Base-by-base conservation (phyloP, 805 yeast species). In the Saccharomycopsis selenospora region DNA sequence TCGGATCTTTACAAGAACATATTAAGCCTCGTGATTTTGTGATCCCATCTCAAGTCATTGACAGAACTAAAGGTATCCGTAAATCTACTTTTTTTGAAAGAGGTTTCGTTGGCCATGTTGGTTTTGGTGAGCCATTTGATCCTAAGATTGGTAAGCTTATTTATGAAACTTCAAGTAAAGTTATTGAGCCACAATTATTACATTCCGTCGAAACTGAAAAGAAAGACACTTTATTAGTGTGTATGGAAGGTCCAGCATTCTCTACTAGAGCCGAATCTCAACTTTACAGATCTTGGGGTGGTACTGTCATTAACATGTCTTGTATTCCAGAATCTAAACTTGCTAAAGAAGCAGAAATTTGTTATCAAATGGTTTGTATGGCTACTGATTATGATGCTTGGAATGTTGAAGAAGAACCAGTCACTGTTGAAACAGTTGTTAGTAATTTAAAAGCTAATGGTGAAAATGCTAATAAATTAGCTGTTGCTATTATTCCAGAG, bases 161-260 rank as follows among this genome's bases (percentile, higher is more conserved):
- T 48, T 71, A 77, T 46, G 77, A 84, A 50, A 77, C 75, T 44
- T 66, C 67, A 47, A 54, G 65, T 14, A 62, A 59, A 25, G 70
- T 70, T 25, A 66, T 79, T 64, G 66, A 65, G 42, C 54, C 54
- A 29, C 54, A 48, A 33, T 29, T 26, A 14, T 67, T 90, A 66
- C 95, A 85, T 67, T 71, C 87, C 46, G 82, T 79, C 64, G 68
- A 64, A 47, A 69, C 87, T 45, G 82, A 79, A 56, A 77, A 77
- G 48, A 80, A 77, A 50, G 97, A 91, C 60, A 68, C 85, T 50
- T 85, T 95, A 4, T 79, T 93, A 36, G 76, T 93, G 54, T 93
- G 99, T 66, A 93, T 93, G 99, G 99, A 91, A 68, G 99, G 99
- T 40, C 99, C 99, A 2, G 96, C 93, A 44, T 93, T 93, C 66